Evolutionary conservation across 192 early-diverging fungal species (phyloP).

Genomic region (Umbelopsis sp.): DNA sequence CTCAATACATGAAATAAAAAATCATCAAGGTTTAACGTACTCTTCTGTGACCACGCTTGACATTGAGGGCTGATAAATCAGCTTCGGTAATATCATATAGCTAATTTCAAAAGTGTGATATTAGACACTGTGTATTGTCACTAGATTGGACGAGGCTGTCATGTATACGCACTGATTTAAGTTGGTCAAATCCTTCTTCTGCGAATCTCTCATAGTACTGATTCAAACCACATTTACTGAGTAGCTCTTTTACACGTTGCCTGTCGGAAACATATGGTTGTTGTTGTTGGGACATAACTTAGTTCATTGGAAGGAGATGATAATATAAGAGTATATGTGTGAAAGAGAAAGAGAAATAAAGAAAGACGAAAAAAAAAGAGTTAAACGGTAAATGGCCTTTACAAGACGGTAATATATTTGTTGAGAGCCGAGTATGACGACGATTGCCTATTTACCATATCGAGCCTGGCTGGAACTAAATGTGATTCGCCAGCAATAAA

Average conservation of each 20-base stretch:
- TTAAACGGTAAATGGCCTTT: not conserved
- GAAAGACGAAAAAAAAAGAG: not conserved
- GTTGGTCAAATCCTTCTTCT: conserved; percentile 44
- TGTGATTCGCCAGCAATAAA: not conserved
- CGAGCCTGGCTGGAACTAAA: not conserved
- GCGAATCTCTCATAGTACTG: conserved; percentile 39
- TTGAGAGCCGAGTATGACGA: not conserved
- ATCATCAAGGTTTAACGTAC: conserved; percentile 24
- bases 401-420: not conserved
- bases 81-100: conserved; percentile 41
- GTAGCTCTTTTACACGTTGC: conserved; percentile 22
- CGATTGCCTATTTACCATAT: not conserved
- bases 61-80: conserved; percentile 38
- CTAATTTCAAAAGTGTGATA: too few species aligned
- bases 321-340: not conserved
- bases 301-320: not conserved
- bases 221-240: conserved; percentile 27
- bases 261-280: not conserved
- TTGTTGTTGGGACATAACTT: conserved; percentile 2
- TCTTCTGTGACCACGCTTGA: conserved; percentile 47
- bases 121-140: too few species aligned
- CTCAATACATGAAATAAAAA: not conserved
- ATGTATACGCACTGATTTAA: conserved; percentile 38
- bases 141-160: not conserved
- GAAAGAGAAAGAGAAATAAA: not conserved